A percentile compares a stretch with the other conserved stretches of the same genome.
phyloP scores from a whole-genome alignment of 139 green algal genomes.

The Chlamydomonas asymmetrica region DNA sequence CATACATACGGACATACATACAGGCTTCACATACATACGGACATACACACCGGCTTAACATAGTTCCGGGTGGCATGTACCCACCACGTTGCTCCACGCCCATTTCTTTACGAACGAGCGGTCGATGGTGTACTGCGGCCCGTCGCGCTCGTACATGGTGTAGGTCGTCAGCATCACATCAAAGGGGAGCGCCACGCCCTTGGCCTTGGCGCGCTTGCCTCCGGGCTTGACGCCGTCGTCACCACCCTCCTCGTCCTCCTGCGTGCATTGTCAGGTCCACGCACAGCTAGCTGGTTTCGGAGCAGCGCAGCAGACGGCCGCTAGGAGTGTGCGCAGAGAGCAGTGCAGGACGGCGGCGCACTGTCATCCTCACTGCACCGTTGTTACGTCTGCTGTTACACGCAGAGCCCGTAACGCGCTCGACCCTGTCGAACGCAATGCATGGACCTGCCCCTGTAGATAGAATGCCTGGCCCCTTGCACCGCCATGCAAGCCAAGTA shows the following conservation, averaged over 20 bases:
- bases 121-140: conserved; percentile 42
- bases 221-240: too few relatives aligned
- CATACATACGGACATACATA: too few relatives aligned
- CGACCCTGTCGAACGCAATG: too few relatives aligned
- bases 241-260: conserved; percentile 17
- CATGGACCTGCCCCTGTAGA: too few relatives aligned
- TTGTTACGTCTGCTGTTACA: not conserved
- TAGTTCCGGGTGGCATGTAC: too few relatives aligned
- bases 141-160: conserved; percentile 88
- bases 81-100: conserved; percentile 72
- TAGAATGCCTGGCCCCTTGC: too few relatives aligned
- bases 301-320: not conserved
- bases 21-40: too few relatives aligned
- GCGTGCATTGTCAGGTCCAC: conserved; percentile 7
- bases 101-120: conserved; percentile 62
- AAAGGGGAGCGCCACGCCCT: too few relatives aligned
- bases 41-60: too few relatives aligned
- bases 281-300: not conserved
- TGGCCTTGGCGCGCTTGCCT: too few relatives aligned
- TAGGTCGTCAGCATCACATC: conserved; percentile 91
- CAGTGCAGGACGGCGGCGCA: not conserved
- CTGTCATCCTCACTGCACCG: too few relatives aligned
- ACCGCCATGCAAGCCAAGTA: not conserved
- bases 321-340: not conserved
- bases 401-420: not conserved